Base-by-base conservation (phyloP, 257 asterid genomes). In the Ballota nigra region DNA sequence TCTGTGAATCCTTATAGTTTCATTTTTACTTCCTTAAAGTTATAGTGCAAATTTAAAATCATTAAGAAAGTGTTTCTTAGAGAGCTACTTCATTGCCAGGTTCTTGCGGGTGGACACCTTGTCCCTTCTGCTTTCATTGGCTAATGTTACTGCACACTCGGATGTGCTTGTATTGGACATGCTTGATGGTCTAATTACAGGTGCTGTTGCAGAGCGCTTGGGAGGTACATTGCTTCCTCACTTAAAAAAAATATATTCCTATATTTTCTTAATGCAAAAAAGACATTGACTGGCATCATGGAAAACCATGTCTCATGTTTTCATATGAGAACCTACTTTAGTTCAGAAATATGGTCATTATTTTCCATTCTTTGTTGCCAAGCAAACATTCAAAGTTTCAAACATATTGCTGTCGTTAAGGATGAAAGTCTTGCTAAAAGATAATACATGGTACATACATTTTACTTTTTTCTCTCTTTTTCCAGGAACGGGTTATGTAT, bases 121-220 rank as follows among this genome's bases (percentile, higher is more conserved):
- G 75, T 86, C 99, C 66, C 83, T 94, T 81, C 78, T 94, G 66
- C 97, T 91, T 66, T 91, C 95, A 47, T 53, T 94, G 78, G 97
- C 96, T 71, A 94, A 91, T 79, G 89, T 91, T 63, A 85, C 92
- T 33, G 85, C 98, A 40, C 79, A 88, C 47, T 87, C 96, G 0
- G 84, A 91, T 80, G 96, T 94, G 69, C 92, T 94, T 80, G 85
- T 89, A 28, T 90, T 94, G 82, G 99, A 94, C 81, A 88, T 79
- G 92, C 79, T 94, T 12, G 90, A 90, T 71, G 99, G 99, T 63
- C 20, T 94, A 53, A 58, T 94, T 51, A 89, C 95, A 19, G 98
- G 97, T 68, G 86, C 97, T 36, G 91, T 89, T 52, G 97, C 97
- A 1, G 99, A 94, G 82, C 96, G 99, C 56, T 73, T 94, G 82